Conservation (phyloP, 106 monocot species). For the Ottelia alismoides region DNA sequence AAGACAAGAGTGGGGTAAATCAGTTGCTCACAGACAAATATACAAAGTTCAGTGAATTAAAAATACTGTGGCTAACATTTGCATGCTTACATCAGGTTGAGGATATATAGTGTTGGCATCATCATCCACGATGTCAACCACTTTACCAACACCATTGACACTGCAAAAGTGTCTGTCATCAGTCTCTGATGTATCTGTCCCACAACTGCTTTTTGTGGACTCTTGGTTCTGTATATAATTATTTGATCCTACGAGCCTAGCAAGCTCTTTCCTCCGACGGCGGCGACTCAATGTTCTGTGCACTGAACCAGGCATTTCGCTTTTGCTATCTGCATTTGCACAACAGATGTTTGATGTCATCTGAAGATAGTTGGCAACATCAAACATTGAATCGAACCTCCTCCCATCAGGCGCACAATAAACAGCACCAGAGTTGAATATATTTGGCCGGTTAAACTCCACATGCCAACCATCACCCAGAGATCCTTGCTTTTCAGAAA, state of each 20-base stretch:
- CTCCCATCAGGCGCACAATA: constrained; percentile 66
- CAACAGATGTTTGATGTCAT: constrained; percentile 21
- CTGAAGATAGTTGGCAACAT: constrained; percentile 61
- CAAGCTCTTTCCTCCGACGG: constrained; percentile 46
- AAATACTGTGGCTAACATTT: background rate
- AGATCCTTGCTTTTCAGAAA: constrained; percentile 35
- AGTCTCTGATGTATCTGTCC: constrained; percentile 14
- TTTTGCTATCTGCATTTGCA: constrained; percentile 32
- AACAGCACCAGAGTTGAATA: constrained; percentile 20
- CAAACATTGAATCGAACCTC: constrained; percentile 65
- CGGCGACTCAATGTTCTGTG: constrained; percentile 28
- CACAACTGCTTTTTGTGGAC: constrained; percentile 7
- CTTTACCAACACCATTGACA: constrained; percentile 9
- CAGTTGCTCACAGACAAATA: background rate
- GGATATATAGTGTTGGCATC: constrained; percentile 1
- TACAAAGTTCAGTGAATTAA: background rate
- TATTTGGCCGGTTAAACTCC: constrained; percentile 27
- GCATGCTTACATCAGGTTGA: constrained; percentile 35
- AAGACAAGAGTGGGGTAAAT: background rate
- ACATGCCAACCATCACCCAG: constrained; percentile 60
- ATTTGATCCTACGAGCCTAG: constrained; percentile 27
- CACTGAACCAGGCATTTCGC: constrained; percentile 21
- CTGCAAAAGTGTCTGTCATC: constrained; percentile 9
- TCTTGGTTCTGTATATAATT: constrained; percentile 27
- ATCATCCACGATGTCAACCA: background rate